These are phyloP conservation scores for Omphalotus olearius DNA, from an alignment of 1,284 basidiomycete genomes.

Conservation along the genomic window DNA sequence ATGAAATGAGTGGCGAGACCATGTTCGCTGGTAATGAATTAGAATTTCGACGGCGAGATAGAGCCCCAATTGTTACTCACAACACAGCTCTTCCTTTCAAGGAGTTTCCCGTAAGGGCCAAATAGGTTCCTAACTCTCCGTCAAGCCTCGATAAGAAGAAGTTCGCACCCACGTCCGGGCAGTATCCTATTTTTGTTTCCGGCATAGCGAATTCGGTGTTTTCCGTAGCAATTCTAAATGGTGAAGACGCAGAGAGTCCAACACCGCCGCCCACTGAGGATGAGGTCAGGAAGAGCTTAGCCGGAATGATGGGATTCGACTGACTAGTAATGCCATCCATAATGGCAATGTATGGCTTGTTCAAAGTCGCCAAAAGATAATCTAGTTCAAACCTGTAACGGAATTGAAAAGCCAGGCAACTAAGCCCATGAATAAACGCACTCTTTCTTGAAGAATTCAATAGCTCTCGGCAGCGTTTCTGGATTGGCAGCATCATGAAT, in stretches of 20 bases:
- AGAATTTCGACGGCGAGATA: slow-evolving; percentile 12
- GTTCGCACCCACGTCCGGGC: slow-evolving; percentile 90
- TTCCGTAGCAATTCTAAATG: slow-evolving; percentile 93
- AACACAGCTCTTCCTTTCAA: slow-evolving; percentile 79
- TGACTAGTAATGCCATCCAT: slow-evolving; percentile 90
- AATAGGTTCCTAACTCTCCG: slow-evolving; percentile 89
- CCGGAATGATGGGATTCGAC: slow-evolving; percentile 28
- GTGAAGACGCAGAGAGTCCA: slow-evolving; percentile 85
- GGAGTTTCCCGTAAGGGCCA: slow-evolving; percentile 82
- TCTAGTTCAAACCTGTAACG: slow-evolving; percentile 79
- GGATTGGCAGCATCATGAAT: slow-evolving; percentile 40
- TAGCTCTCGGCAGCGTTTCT: slow-evolving; percentile 44
- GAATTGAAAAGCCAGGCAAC: slow-evolving; percentile 73
- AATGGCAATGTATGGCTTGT: slow-evolving; percentile 86
- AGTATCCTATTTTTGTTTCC: slow-evolving; percentile 89
- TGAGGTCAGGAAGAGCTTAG: slow-evolving; percentile 17
- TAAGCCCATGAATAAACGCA: slow-evolving; percentile 58
- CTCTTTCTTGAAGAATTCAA: slow-evolving; percentile 91
- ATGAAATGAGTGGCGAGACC: slow-evolving; percentile 92
- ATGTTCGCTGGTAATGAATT: slow-evolving; percentile 55
- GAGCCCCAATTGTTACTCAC: slow-evolving; percentile 42
- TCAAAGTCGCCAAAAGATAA: slow-evolving; percentile 75
- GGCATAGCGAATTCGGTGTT: slow-evolving; percentile 96
- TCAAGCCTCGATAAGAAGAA: slow-evolving; percentile 90
- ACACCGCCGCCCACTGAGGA: slow-evolving; percentile 91